Base-by-base conservation (phyloP, 176 grass and related monocot species). In the Carex cristatella region DNA sequence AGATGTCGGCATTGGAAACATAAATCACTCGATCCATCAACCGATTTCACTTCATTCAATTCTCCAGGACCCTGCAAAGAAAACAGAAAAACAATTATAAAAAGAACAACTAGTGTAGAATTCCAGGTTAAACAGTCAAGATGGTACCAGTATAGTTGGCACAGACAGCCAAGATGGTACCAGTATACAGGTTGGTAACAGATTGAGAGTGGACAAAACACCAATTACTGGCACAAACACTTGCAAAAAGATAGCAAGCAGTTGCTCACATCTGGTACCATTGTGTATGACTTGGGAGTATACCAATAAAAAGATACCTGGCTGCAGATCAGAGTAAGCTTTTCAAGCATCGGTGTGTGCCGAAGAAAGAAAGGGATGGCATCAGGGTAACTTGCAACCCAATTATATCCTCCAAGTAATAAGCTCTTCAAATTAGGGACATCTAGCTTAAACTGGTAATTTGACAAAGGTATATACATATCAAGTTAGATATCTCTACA, bases 361-460 rank as follows among this genome's bases (percentile, higher is more conserved):
- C 28, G 60, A 49, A 82, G 80, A 67, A 82, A 82, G n/a, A 67
- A 82, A 15, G 59, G 80, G 44, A 82, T 19, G 0, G 61, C 80
- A 82, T 82, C 59, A 16, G 32, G 19, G 30, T 82, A 82, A 65
- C 37, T 68, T 8, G 61, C 16, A 28, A 83, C 40, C 80, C 80
- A 83, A 68, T 40, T 5, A 40, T 35, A 12, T 32, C 80, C 80
- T 31, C 80, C 80, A 83, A 83, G 80, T 53, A 65, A 55, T 68
- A 68, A 83, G 28, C 44, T 46, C 60, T 83, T 83, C 60, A 83
- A 31, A 68, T 68, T 83, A 32, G 61, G 80, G 60, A 83, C 12
- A 19, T 83, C 80, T 83, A 83, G 80, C 18, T 65, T 53, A 55
- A 83, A 83, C 80, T 83, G 61, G 40, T 83, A 19, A 63, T 51